phyloP scores from a whole-genome alignment of 1,284 basidiomycete species.

The Cutaneotrichosporon sp. region DNA sequence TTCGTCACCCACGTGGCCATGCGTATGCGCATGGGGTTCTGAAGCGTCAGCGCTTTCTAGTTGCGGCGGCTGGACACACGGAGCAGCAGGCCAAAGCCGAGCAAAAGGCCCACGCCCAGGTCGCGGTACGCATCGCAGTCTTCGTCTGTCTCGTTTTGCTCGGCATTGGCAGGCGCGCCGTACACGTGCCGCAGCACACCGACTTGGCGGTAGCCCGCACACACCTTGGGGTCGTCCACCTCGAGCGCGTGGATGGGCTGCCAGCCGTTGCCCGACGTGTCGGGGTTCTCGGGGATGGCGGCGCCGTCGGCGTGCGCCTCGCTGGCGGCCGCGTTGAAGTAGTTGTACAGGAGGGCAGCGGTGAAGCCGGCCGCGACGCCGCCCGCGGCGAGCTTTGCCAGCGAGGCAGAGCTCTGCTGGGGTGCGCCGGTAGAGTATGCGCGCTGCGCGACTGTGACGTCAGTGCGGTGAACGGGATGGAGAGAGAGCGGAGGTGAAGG shows the following conservation, averaged over 20 bases:
- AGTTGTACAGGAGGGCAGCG: constrained; percentile 14
- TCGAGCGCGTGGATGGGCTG: constrained; percentile 44
- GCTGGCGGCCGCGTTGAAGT: constrained; percentile 1
- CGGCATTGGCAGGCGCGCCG: not conserved
- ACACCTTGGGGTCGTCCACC: constrained; percentile 50
- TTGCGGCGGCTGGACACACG: constrained; percentile 18
- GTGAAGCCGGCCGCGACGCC: constrained; percentile 20
- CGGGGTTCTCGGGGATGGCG: constrained; percentile 35
- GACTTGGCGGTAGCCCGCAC: constrained; percentile 20
- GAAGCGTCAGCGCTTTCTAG: no score
- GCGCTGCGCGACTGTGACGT: not conserved
- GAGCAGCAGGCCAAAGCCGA: constrained; percentile 21
- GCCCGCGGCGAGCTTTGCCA: constrained; percentile 11
- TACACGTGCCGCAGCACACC: constrained; percentile 5
- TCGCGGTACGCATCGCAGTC: constrained; percentile 9
- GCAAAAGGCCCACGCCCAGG: constrained; percentile 8
- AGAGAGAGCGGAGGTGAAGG: not conserved
- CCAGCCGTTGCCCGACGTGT: constrained; percentile 41
- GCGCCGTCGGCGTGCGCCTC: constrained; percentile 32
- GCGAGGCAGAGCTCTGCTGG: not conserved
- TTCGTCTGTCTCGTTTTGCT: not conserved
- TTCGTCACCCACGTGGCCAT: constrained; percentile 76
- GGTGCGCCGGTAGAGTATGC: constrained; percentile 9
- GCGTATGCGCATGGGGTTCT: constrained; percentile 70
- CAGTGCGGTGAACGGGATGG: no score